Base-by-base conservation (phyloP, 2,329 filamentous ascomycete species). In the Ambrosiella beaveri region DNA sequence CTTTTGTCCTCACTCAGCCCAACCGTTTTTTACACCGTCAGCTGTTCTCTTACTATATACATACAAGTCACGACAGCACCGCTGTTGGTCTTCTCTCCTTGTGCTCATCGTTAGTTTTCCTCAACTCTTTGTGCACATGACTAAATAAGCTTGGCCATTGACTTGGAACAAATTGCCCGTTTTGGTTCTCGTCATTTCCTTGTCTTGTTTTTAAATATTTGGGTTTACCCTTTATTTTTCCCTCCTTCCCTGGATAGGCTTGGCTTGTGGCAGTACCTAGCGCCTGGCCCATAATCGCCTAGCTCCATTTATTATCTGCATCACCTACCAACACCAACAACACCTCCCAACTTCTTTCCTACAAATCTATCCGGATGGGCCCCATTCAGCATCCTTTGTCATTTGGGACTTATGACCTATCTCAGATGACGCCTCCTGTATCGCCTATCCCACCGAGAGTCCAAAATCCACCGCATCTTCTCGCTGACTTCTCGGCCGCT, bases 381-480 rank as follows among this genome's bases (percentile, higher is more conserved):
- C 44, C 13, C 11, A 47, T 15, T 47, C 44, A 47, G 27, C 27
- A 27, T 15, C 44, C 44, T 47, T 47, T 17, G 44, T 47, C 44
- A 47, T 47, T 47, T 47, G 44, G 19, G 44, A 13, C 44, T 15
- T 60, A 52, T 55, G 56, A 49, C 27, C 38, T 57, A 44, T 51
- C 56, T 58, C 59, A 60, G 40, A 60, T 60, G 59, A 60, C 59
- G 35, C 59, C 59, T 39, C 59, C 59, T 39, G 51, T 60, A 44
- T 55, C 59, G 15, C 59, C 59, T 39, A 52, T 45, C 51, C 59
- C 59, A 12, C 49, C 55, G 15, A 58, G 38, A 50, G 50, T 49
- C 49, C n/a, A 40, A 27, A 56, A 35, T 47, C 40, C 39, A 36
- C 55, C 59, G 1, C 51, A 38, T 9, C 50, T 57, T 27, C n/a